Base-by-base conservation (phyloP, 768 basidiomycete genomes). In the Podaxis sp. region DNA sequence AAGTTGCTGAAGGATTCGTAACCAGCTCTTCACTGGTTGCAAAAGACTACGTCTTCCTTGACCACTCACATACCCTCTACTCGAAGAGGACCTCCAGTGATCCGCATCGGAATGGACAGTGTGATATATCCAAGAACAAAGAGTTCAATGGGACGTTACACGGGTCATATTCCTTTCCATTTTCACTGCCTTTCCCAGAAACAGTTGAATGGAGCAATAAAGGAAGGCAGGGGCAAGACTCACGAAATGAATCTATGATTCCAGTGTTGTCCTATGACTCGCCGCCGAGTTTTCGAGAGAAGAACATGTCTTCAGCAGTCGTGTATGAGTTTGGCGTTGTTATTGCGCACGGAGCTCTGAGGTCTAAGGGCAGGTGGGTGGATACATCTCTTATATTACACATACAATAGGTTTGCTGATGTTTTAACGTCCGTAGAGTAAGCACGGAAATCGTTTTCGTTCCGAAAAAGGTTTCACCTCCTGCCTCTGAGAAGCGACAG, bases 401-500 rank as follows among this genome's bases (percentile, higher is more conserved):
- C 24, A 8, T 24, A 1, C 1, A 9, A 15, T 8, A 13, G 12
- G 11, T 12, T 38, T 13, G 11, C 37, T 40, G 19, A 54, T 0
- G n/a, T 37, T 15, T 19, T 11, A 1, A 27, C 2, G 4, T 13
- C 4, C 37, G 19, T 36, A 58, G 57, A 4, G 36, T 49, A 1
- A 13, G 4, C 12, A 36, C 57, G 19, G 36, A 49, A 36, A 11
- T 50, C 22, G 13, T 38, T 8, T 58, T 41, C 19, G 46, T 49
- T 1, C 43, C 57, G 1, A 58, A 24, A 17, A 49, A 29, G n/a
- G 13, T 58, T 12, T 47, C 57, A 11, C 57, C 57, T 33, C 57
- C 57, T 13, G 57, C 57, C 49, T 58, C 57, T 24, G 27, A 22
- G 19, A 58, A 38, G 49, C 27, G 57, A 19, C 57, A 58, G 13